phyloP scores from a whole-genome alignment of 352 stramenopile genomes.

The Globisporangium sylvaticum region DNA sequence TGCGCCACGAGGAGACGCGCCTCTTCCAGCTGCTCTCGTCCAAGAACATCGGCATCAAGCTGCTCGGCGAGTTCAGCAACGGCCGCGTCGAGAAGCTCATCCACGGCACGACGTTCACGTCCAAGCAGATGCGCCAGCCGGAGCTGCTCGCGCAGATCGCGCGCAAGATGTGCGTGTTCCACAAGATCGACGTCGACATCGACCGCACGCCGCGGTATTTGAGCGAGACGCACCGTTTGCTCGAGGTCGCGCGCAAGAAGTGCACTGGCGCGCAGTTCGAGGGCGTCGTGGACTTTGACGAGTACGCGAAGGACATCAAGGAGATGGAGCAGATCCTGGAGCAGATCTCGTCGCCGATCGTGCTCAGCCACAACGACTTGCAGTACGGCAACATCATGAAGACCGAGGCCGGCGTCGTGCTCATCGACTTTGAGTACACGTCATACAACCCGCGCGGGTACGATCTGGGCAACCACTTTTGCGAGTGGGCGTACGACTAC shows the following conservation, averaged over 20 bases:
- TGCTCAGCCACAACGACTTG: constrained; percentile 92
- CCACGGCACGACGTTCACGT: constrained; percentile 57
- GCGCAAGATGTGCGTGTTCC: constrained; percentile 64
- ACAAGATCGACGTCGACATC: constrained; percentile 69
- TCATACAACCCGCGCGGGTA: constrained; percentile 90
- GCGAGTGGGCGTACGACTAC: constrained; percentile 83
- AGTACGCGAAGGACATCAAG: constrained; percentile 41
- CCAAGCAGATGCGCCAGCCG: constrained; percentile 64
- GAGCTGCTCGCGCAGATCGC: constrained; percentile 49
- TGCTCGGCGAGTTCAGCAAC: constrained; percentile 80
- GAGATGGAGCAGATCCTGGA: constrained; percentile 51
- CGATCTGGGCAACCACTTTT: constrained; percentile 93
- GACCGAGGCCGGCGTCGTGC: constrained; percentile 56
- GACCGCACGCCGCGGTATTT: constrained; percentile 49
- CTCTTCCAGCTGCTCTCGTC: constrained; percentile 73
- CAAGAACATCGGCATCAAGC: constrained; percentile 60
- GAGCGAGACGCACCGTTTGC: constrained; percentile 47
- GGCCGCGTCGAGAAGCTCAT: constrained; percentile 76
- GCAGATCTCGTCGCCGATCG: constrained; percentile 60
- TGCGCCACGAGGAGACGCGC: constrained; percentile 67
- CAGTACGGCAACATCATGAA: constrained; percentile 92
- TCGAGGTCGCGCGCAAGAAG: constrained; percentile 56
- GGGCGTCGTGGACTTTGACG: constrained; percentile 41
- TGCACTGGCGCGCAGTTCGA: constrained; percentile 45
- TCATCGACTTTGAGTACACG: constrained; percentile 95